Conservation (phyloP, 1,284 basidiomycete species). For the Lignosus rhinocerotis region DNA sequence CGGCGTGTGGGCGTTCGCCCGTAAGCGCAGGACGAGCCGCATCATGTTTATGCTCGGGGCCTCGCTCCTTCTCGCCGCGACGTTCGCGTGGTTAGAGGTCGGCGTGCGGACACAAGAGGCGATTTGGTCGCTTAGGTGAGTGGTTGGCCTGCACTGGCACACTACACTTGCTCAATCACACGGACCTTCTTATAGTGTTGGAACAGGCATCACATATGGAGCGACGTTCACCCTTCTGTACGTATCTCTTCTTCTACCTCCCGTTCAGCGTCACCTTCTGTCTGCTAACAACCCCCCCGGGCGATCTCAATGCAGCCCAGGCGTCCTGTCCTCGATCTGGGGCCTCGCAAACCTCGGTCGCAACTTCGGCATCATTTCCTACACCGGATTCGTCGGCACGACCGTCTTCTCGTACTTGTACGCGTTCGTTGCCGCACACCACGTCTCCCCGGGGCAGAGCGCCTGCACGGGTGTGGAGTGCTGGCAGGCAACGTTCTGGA, state of each 20-base stretch:
- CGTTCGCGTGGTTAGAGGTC: slow-evolving; percentile 55
- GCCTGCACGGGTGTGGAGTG: slow-evolving; percentile 61
- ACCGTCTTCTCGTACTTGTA: slow-evolving; percentile 75
- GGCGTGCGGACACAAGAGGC: slow-evolving; percentile 47
- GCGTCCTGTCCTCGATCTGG: slow-evolving; percentile 70
- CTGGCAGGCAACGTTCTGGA: slow-evolving; percentile 65
- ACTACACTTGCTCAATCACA: neutral
- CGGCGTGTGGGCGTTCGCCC: slow-evolving; percentile 40
- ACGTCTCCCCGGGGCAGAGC: slow-evolving; percentile 39
- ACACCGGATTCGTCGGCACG: slow-evolving; percentile 73
- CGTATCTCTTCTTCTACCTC: slow-evolving; percentile 30
- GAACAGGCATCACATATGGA: slow-evolving; percentile 68
- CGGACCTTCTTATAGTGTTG: slow-evolving; percentile 42
- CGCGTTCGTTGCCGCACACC: slow-evolving; percentile 59
- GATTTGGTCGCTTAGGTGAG: slow-evolving; percentile 65
- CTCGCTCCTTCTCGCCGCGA: slow-evolving; percentile 46
- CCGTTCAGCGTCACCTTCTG: neutral
- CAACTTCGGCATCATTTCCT: slow-evolving; percentile 73
- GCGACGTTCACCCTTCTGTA: slow-evolving; percentile 68
- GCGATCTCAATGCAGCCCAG: slow-evolving; percentile 46
- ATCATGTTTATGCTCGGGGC: slow-evolving; percentile 56
- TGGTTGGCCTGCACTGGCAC: neutral
- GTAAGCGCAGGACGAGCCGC: slow-evolving; percentile 59
- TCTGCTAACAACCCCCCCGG: neutral
- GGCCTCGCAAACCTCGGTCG: slow-evolving; percentile 66